Base-by-base conservation (phyloP, 192 early-diverging fungal genomes). In the Entophlyctis luteolus region DNA sequence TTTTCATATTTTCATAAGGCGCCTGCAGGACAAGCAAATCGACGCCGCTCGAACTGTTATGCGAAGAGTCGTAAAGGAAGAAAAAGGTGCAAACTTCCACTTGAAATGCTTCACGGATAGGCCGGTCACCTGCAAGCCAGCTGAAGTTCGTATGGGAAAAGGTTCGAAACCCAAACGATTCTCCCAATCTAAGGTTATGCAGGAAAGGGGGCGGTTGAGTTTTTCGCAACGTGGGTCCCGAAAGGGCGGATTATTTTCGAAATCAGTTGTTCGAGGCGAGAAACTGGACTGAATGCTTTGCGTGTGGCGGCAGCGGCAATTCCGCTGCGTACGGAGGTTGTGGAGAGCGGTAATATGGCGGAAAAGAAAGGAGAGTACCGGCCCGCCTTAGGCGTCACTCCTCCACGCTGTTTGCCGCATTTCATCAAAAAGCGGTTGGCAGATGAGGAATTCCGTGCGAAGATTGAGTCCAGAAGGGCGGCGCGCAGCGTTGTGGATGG, bases 101-200 rank as follows among this genome's bases (percentile, higher is more conserved):
- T 89, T 63, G 47, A 63, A 63, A 33, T 95, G 90, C 50, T 95
- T 95, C 71, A 92, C 96, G 1, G 90, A 95, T 70, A 86, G 95
- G 18, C 96, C 96, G 5, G 92, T 95, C 18, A 91, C 92, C 0
- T 87, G 86, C 35, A 96, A 96, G 70, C 91, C 91, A 31, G 89
- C 87, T 31, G 96, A 95, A 76, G 84, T 87, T 38, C 86, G 96
- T 79, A 98, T 98, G 96, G 96, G 96, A 65, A 94, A 94, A 78
- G 96, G 96, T n/a, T n/a, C n/a, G n/a, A n/a, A n/a, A n/a, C n/a
- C n/a, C n/a, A n/a, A n/a, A n/a, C n/a, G n/a, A n/a, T n/a, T n/a
- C n/a, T n/a, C n/a, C n/a, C n/a, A n/a, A n/a, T n/a, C n/a, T n/a
- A n/a, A n/a, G n/a, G n/a, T n/a, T n/a, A n/a, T n/a, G n/a, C n/a